A percentile compares a stretch with the other conserved stretches of the same genome.
These are phyloP conservation scores for Gaertneriomyces sp. DNA, from an alignment of 192 early-diverging fungal genomes.

Conservation along the genomic window DNA sequence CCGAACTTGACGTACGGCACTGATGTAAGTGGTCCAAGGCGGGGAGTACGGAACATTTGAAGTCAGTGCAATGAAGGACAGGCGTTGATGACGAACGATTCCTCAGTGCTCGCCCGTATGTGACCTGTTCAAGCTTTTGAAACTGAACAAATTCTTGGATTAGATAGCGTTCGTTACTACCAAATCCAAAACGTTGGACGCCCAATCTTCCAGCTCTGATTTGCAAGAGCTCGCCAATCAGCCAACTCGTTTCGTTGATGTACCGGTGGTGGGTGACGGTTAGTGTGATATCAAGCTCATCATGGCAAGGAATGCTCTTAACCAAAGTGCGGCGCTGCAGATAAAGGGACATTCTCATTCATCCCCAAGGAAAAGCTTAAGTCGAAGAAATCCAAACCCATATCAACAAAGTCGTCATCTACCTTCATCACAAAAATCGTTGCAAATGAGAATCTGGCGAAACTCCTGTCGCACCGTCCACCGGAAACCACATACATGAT, in stretches of 20 bases:
- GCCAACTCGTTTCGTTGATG: conserved; percentile 26
- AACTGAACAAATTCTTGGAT: no score
- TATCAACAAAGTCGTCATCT: conserved; percentile 20
- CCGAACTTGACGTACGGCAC: conserved; percentile 2
- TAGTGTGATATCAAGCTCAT: not conserved
- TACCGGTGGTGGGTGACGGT: conserved; percentile 28
- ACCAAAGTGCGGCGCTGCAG: not conserved
- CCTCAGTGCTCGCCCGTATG: no score
- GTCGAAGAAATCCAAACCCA: conserved; percentile 33
- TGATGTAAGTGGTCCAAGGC: not conserved
- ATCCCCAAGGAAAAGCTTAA: conserved; percentile 12
- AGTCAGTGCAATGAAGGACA: no score
- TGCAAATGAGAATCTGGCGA: conserved; percentile 43
- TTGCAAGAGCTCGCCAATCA: not conserved
- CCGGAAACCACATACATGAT: conserved; percentile 62
- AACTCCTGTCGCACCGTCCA: conserved; percentile 31
- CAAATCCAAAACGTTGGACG: conserved; percentile 6
- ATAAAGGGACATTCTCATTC: conserved; percentile 24
- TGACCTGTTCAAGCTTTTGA: no score
- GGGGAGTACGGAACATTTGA: no score
- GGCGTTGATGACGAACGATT: no score
- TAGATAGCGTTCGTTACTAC: conserved; percentile 1
- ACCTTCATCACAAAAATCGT: conserved; percentile 41
- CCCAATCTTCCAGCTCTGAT: not conserved
- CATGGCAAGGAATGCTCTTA: not conserved